phyloP scores from a whole-genome alignment of 495 filamentous ascomycete species.

The Podospora tetraspora region DNA sequence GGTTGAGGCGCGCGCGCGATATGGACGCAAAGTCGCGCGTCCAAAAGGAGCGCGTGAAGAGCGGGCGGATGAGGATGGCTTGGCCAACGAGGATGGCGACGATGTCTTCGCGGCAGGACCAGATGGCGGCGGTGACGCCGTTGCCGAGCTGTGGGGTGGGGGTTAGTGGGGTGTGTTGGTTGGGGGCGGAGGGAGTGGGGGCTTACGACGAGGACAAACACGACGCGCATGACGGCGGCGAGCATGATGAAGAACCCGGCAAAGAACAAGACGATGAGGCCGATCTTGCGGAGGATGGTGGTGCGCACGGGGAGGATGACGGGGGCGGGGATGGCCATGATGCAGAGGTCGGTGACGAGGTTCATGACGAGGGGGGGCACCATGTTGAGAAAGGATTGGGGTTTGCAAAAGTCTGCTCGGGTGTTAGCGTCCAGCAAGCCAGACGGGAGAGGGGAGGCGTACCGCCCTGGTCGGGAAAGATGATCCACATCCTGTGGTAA shows the following conservation, averaged over 20 bases:
- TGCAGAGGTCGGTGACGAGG: slow-evolving; percentile 10
- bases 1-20: neutral
- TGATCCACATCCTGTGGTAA: slow-evolving; percentile 9
- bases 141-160: neutral
- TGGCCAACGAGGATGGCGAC: slow-evolving; percentile 13
- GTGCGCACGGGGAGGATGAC: slow-evolving; percentile 13
- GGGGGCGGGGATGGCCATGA: slow-evolving; percentile 13
- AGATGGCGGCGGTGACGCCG: slow-evolving; percentile 10
- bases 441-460: neutral
- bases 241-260: slow-evolving; percentile 13
- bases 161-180: neutral
- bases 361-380: slow-evolving; percentile 14
- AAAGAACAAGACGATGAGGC: slow-evolving; percentile 6
- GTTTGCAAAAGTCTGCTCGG: slow-evolving; percentile 5
- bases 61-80: slow-evolving; percentile 5
- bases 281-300: slow-evolving; percentile 7
- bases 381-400: slow-evolving; percentile 11
- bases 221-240: slow-evolving; percentile 10
- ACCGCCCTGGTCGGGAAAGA: slow-evolving; percentile 9
- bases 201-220: slow-evolving; percentile 11
- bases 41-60: slow-evolving; percentile 8
- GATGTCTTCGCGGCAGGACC: slow-evolving; percentile 12
- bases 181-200: neutral
- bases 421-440: neutral
- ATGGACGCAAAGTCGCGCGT: neutral